These are phyloP conservation scores for Physcomitrium patens DNA, from an alignment of 225 moss, liverwort and hornwort species.

Conservation along the genomic window DNA sequence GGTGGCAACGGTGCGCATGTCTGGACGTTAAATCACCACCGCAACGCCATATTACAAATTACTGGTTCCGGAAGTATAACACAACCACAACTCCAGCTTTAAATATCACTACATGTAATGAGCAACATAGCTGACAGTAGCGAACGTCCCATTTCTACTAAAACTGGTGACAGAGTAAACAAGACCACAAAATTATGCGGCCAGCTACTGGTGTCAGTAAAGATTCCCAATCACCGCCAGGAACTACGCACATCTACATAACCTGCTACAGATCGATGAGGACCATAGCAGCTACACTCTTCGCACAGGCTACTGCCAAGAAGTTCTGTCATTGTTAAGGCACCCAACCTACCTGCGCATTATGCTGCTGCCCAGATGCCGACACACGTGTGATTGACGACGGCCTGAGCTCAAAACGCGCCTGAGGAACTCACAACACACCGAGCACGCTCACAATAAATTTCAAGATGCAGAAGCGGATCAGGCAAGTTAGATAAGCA, in stretches of 20 bases:
- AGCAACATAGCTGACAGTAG: slow-evolving; percentile 1
- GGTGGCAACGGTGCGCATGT: neutral
- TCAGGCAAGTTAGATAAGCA: neutral
- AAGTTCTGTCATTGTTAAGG: slow-evolving; percentile 4
- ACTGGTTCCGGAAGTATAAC: too few species aligned
- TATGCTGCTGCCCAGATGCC: slow-evolving; percentile 65
- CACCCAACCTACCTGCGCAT: slow-evolving; percentile 52
- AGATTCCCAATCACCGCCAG: too few species aligned
- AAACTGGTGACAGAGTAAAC: neutral
- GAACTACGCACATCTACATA: neutral
- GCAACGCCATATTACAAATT: neutral
- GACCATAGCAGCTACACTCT: neutral
- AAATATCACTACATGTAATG: neutral
- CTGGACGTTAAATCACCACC: neutral
- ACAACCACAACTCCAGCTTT: neutral
- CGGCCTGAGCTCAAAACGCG: slow-evolving; percentile 51
- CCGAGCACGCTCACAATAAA: neutral
- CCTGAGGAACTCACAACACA: slow-evolving; percentile 56
- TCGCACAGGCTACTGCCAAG: slow-evolving; percentile 13
- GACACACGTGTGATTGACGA: slow-evolving; percentile 51
- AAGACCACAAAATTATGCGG: neutral
- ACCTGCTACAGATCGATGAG: neutral
- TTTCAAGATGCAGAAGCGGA: slow-evolving; percentile 11
- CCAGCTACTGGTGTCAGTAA: neutral
- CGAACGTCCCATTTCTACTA: neutral